Evolutionary conservation across 345 rosid species (phyloP).

Genomic region (Psidium guajava): DNA sequence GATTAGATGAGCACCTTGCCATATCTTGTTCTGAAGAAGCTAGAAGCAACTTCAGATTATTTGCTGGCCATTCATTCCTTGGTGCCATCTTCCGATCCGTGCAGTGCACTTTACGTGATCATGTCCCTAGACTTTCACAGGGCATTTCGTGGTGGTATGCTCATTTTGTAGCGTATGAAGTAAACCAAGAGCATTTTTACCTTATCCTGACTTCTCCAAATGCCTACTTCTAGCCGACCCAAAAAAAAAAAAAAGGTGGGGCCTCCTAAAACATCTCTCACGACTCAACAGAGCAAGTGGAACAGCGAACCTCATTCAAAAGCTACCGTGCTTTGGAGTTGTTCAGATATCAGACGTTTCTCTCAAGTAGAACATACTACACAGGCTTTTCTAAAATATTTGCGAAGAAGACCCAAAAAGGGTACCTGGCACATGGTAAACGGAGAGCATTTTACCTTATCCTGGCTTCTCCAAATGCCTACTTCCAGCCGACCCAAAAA

Average conservation of each 20-base stretch:
- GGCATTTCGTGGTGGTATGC: background rate
- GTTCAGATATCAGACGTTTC: background rate
- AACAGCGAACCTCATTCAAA: background rate
- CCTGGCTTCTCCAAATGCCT: no score
- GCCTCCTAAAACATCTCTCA: background rate
- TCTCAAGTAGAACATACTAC: background rate
- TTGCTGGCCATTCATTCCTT: background rate
- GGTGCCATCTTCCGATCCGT: background rate
- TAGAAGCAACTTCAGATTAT: background rate
- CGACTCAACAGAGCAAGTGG: background rate
- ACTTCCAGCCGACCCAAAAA: no score
- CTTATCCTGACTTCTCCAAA: background rate
- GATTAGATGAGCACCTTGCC: background rate
- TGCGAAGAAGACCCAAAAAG: background rate
- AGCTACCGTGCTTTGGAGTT: background rate
- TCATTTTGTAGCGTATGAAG: background rate
- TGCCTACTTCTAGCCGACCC: background rate
- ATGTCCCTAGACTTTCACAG: background rate
- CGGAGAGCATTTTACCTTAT: no score
- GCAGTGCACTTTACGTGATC: background rate
- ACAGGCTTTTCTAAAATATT: background rate
- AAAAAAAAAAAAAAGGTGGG: no score
- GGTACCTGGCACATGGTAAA: background rate
- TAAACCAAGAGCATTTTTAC: background rate
- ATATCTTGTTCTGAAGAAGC: background rate